A percentile compares a stretch with the other conserved stretches of the same genome.
Evolutionary conservation across 2,329 filamentous ascomycete genomes (phyloP).

Genomic region (Ustilaginoidea virens): DNA sequence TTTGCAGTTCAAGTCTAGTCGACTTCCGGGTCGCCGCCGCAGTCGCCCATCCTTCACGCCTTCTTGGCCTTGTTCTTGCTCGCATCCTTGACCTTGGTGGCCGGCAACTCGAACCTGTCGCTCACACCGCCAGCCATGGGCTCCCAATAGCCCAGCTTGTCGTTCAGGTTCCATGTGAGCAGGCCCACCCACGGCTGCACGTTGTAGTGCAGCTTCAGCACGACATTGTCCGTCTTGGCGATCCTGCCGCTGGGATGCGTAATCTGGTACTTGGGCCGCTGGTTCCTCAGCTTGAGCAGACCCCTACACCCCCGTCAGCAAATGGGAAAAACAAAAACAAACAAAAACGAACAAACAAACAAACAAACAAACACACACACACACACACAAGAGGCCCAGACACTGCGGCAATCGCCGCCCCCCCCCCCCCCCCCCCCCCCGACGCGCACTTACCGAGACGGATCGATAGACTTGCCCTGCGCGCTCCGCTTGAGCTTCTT

Average conservation of each 20-base stretch:
- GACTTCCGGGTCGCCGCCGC: too few species aligned
- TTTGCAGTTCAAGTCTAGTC: too few species aligned
- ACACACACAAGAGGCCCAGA: too few species aligned
- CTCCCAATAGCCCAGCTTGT: constrained; percentile 47
- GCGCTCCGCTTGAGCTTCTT: constrained; percentile 47
- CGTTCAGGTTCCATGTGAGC: constrained; percentile 61
- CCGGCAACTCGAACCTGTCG: constrained; percentile 47
- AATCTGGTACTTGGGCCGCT: constrained; percentile 93
- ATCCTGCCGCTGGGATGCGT: constrained; percentile 74
- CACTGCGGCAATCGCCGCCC: too few species aligned
- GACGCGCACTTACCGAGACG: constrained; percentile 29
- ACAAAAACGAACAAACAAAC: too few species aligned
- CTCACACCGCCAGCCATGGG: constrained; percentile 48
- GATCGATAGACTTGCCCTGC: constrained; percentile 44
- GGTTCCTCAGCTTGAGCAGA: constrained; percentile 61
- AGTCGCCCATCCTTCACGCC: too few species aligned
- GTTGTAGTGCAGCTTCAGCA: constrained; percentile 79
- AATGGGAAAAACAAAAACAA: too few species aligned
- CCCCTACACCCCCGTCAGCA: constrained; percentile 39
- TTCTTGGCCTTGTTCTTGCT: constrained; percentile 7
- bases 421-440: too few species aligned
- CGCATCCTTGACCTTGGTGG: constrained; percentile 42
- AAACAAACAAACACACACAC: too few species aligned
- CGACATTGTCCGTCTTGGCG: constrained; percentile 57
- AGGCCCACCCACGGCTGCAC: constrained; percentile 93